Conservation (phyloP, 331 rosid genomes). For the Ulmus americana region DNA sequence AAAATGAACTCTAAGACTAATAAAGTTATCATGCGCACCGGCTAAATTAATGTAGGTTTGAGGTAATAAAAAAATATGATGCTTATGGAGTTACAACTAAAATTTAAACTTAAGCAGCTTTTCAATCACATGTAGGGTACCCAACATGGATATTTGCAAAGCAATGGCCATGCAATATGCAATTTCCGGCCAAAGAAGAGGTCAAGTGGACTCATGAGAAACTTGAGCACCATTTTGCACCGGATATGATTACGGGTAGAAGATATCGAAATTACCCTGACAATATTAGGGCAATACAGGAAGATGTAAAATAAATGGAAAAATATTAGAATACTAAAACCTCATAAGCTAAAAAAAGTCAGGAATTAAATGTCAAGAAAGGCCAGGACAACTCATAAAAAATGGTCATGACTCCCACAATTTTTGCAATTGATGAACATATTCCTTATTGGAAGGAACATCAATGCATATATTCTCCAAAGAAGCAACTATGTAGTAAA, state of each 20-base stretch:
- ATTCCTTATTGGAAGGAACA: not conserved
- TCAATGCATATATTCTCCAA: too few relatives aligned
- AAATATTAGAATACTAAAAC: not conserved
- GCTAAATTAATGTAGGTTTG: not conserved
- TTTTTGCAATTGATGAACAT: not conserved
- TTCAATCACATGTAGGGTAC: not conserved
- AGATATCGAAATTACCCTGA: not conserved
- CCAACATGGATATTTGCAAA: not conserved
- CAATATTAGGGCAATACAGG: not conserved
- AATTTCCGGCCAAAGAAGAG: not conserved
- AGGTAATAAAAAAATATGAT: not conserved
- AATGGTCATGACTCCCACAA: not conserved
- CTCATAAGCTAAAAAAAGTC: not conserved
- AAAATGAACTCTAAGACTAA: not conserved
- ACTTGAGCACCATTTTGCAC: not conserved
- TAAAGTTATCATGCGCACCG: not conserved
- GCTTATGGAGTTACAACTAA: not conserved
- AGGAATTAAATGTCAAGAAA: not conserved
- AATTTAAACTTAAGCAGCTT: not conserved
- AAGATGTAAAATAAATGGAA: not conserved
- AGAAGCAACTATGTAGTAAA: too few relatives aligned
- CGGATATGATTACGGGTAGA: not conserved
- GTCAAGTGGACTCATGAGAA: not conserved
- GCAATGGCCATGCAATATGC: not conserved
- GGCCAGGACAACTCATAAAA: not conserved